phyloP scores from a whole-genome alignment of 306 rosid species.

The Glycyrrhiza uralensis region DNA sequence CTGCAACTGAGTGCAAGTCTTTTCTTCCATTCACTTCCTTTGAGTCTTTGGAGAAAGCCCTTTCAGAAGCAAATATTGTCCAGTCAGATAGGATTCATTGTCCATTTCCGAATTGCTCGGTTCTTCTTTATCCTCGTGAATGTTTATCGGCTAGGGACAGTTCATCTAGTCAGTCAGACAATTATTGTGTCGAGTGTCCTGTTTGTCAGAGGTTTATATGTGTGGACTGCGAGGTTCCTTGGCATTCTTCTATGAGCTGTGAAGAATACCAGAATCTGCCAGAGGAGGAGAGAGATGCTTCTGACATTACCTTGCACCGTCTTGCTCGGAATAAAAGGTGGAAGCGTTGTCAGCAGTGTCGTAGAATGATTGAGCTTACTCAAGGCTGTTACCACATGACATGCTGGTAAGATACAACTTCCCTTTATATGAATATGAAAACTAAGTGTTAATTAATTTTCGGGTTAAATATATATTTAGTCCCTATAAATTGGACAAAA shows the following conservation, averaged over 20 bases:
- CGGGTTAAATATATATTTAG: not conserved
- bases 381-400: conserved; percentile 94
- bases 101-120: conserved; percentile 85
- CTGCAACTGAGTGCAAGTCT: conserved; percentile 58
- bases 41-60: conserved; percentile 63
- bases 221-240: conserved; percentile 78
- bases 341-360: conserved; percentile 93
- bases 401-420: conserved; percentile 68
- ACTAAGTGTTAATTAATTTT: not conserved
- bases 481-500: no score
- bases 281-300: conserved; percentile 72
- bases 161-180: conserved; percentile 81
- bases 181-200: conserved; percentile 80
- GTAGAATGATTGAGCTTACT: conserved; percentile 74
- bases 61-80: conserved; percentile 53
- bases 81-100: conserved; percentile 69
- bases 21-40: conserved; percentile 75
- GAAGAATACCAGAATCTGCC: conserved; percentile 74
- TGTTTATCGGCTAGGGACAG: conserved; percentile 65
- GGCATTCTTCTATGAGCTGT: conserved; percentile 91
- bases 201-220: conserved; percentile 83
- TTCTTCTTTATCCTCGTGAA: conserved; percentile 66
- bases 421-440: not conserved
- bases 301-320: conserved; percentile 66
- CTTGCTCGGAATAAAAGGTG: conserved; percentile 76